Evolutionary conservation across 78 protist genomes (phyloP).

Genomic region (Dictyostelium firmibasis): DNA sequence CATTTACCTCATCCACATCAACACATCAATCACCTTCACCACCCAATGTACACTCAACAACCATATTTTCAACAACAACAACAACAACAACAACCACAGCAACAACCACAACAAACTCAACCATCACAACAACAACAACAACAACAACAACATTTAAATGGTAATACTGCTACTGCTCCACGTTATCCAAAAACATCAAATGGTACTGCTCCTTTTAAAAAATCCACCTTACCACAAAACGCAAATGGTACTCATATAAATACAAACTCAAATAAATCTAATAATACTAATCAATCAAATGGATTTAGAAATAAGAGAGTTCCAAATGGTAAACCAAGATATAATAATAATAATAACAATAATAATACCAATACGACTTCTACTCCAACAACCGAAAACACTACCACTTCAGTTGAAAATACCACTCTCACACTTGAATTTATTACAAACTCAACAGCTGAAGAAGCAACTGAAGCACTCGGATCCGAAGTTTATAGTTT

Average conservation of each 20-base stretch:
- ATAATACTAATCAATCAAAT: neutral
- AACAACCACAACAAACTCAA: neutral
- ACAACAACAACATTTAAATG: neutral
- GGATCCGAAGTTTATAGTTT: conserved; percentile 42
- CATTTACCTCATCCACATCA: neutral
- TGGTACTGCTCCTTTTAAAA: neutral
- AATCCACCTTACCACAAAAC: conserved; percentile 1
- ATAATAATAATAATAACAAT: neutral
- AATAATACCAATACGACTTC: neutral
- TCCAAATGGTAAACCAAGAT: conserved; percentile 27
- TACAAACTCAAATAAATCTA: neutral
- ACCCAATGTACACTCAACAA: neutral
- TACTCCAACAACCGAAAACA: neutral
- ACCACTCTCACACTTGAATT: neutral
- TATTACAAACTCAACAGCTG: neutral
- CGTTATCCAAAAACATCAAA: neutral
- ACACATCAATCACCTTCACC: neutral
- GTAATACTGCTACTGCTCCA: neutral
- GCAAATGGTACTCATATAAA: neutral
- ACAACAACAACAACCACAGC: too few relatives aligned
- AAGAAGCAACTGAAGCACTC: conserved; percentile 31
- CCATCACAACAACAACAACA: neutral
- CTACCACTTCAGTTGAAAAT: neutral
- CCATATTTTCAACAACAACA: neutral
- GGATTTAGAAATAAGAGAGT: neutral